Conservation (phyloP, 2,329 filamentous ascomycete genomes). For the Colletotrichum agaves region DNA sequence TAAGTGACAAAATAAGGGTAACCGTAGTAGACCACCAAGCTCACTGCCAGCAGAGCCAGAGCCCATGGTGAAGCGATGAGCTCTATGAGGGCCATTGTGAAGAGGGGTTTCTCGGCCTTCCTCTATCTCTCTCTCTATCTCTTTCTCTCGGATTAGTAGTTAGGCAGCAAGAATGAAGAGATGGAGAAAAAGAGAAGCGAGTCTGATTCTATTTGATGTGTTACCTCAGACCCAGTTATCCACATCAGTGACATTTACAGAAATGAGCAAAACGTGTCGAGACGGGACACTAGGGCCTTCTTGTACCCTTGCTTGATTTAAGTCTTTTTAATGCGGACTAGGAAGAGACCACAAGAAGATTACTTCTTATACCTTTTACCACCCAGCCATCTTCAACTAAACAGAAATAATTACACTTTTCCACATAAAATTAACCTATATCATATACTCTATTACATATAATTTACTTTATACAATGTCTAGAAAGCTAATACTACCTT, state of each 20-base stretch:
- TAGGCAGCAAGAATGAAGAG: not conserved
- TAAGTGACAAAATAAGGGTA: constrained; percentile 70
- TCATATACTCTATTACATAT: no score
- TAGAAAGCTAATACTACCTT: no score
- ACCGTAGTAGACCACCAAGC: constrained; percentile 44
- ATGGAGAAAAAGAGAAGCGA: not conserved
- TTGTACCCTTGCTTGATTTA: constrained; percentile 3
- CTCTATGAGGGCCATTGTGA: constrained; percentile 27
- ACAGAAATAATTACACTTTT: no score
- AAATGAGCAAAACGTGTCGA: not conserved
- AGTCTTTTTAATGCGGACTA: not conserved
- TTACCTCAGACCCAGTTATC: not conserved
- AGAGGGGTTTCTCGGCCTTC: no score
- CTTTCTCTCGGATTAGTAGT: not conserved
- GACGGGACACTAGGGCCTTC: constrained; percentile 1
- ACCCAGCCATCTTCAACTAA: no score
- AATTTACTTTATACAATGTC: no score
- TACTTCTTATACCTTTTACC: no score
- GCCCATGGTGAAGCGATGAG: constrained; percentile 35
- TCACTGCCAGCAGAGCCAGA: constrained; percentile 18
- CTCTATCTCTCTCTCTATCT: not conserved
- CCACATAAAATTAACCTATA: no score
- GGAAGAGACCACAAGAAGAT: not conserved
- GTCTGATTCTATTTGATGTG: not conserved
- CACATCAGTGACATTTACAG: constrained; percentile 7